Evolutionary conservation across 306 rosid species (phyloP).

Genomic region (Dalbergia oliveri): DNA sequence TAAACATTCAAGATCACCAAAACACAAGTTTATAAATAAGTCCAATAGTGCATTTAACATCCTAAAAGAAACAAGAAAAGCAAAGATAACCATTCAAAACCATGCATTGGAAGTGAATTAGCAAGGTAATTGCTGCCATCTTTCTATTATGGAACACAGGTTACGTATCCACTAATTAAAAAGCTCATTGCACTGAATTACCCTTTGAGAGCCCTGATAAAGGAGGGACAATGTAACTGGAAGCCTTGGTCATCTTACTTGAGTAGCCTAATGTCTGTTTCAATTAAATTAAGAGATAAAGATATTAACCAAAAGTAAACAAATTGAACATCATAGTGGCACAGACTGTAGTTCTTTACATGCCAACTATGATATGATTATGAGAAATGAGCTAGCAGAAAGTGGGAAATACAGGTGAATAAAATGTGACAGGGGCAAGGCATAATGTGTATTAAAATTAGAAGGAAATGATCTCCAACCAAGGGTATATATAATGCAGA

Average conservation of each 20-base stretch:
- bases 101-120: slow-evolving; percentile 26
- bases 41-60: slow-evolving; percentile 15
- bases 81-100: not conserved
- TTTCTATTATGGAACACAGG: slow-evolving; percentile 15
- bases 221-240: slow-evolving; percentile 65
- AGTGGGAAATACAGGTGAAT: slow-evolving; percentile 10
- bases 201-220: slow-evolving; percentile 80
- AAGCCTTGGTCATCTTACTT: slow-evolving; percentile 50
- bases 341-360: slow-evolving; percentile 32
- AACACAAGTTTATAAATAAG: slow-evolving; percentile 16
- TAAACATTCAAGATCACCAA: slow-evolving; percentile 13
- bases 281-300: slow-evolving; percentile 50
- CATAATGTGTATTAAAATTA: not conserved
- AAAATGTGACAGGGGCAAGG: slow-evolving; percentile 24
- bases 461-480: slow-evolving; percentile 30
- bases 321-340: slow-evolving; percentile 21
- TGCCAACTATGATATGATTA: slow-evolving; percentile 27
- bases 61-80: slow-evolving; percentile 28
- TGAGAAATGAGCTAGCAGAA: slow-evolving; percentile 1
- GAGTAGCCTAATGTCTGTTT: slow-evolving; percentile 72
- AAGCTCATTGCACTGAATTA: slow-evolving; percentile 46
- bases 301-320: slow-evolving; percentile 44
- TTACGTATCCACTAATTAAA: slow-evolving; percentile 28
- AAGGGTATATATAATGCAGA: not conserved
- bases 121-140: slow-evolving; percentile 28